Evolutionary conservation across 176 grass and related monocot species (phyloP).

Genomic region (Calamus simplicifolius): DNA sequence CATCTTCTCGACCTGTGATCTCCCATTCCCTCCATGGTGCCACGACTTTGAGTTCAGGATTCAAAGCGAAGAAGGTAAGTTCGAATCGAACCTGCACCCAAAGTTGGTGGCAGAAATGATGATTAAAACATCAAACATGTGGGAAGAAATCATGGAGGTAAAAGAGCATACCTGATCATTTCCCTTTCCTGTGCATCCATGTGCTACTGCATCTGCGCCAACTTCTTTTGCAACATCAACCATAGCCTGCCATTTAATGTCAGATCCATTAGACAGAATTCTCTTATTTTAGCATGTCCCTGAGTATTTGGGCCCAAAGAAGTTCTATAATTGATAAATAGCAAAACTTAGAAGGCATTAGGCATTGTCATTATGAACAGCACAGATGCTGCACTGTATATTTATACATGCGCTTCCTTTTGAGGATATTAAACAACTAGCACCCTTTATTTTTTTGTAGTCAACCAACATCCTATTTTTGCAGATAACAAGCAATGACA

Average conservation of each 20-base stretch:
- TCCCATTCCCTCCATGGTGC: slow-evolving; percentile 99
- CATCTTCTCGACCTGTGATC: slow-evolving; percentile 95
- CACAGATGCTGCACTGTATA: no score
- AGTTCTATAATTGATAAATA: no score
- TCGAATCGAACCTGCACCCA: slow-evolving; percentile 87
- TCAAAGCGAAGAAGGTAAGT: slow-evolving; percentile 90
- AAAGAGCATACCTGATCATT: slow-evolving; percentile 67
- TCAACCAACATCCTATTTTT: no score
- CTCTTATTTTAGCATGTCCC: neutral
- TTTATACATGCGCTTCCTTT: no score
- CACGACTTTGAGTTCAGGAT: slow-evolving; percentile 90
- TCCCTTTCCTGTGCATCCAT: slow-evolving; percentile 95
- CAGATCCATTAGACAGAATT: slow-evolving; percentile 9
- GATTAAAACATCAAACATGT: neutral
- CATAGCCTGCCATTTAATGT: slow-evolving; percentile 48
- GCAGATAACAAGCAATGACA: no score
- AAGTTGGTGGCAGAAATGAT: slow-evolving; percentile 15
- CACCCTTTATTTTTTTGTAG: no score
- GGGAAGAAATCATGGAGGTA: neutral
- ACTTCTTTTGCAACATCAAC: slow-evolving; percentile 91
- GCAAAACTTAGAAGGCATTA: no score
- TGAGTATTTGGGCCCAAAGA: no score
- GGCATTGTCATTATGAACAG: no score
- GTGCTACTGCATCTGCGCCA: slow-evolving; percentile 80
- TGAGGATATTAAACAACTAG: no score